Base-by-base conservation (phyloP, 768 basidiomycete genomes). In the Roridomyces roridus region DNA sequence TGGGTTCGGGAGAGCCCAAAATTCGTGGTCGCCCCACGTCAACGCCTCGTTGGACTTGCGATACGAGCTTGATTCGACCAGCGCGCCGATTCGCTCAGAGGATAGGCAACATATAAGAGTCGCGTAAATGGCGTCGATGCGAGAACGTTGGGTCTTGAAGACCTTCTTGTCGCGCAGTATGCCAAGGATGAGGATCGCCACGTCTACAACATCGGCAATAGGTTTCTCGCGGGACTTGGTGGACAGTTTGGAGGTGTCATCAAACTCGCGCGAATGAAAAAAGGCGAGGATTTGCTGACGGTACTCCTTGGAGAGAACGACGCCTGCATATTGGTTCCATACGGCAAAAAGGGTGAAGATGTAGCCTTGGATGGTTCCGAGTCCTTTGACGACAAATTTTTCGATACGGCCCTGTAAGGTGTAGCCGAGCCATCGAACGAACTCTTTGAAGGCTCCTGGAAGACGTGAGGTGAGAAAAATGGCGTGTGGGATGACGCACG, bases 291-390 rank as follows among this genome's bases (percentile, higher is more conserved):
- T 15, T 15, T 28, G 34, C 5, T 20, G 12, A 0, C 43, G 34
- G 26, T 53, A 21, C 5, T 23, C 42, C 4, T 7, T 18, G n/a
- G 51, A 43, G 34, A 53, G 17, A 14, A 20, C 18, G 25, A 26
- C 4, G 24, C 12, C 20, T 12, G 51, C 42, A 18, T 45, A 45
- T 8, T 35, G 29, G 3, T 31, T 4, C 41, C 37, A 51, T 15
- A 36, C 24, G 6, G 43, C 51, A 25, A 36, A 53, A 14, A 45
- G 45, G 3, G 3, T 45, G 42, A n/a, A 37, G 6, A 53, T 44
- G 35, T 36, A 45, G 31, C 51, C 42, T n/a, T 48, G 25, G 34
- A 48, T n/a, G 18, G 46, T 48, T n/a, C n/a, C n/a, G n/a, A n/a
- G n/a, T 12, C 6, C 4, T 28, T 48, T 35, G 34, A 37, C 34